These are phyloP conservation scores for Solanum bukasovii DNA, from an alignment of 257 asterid genomes.

Conservation along the genomic window DNA sequence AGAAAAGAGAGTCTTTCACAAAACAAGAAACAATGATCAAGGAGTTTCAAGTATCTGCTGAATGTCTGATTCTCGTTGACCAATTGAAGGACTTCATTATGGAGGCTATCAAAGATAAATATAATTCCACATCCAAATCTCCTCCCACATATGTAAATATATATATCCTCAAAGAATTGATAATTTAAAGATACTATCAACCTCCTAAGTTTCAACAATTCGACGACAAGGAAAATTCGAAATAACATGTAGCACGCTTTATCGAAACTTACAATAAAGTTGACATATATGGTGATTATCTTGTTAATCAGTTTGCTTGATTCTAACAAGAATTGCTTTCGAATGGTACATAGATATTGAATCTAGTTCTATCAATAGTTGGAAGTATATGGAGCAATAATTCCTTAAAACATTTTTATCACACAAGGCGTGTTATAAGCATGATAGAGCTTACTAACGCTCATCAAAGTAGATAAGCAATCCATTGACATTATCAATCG, in stretches of 20 bases:
- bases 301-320: no score
- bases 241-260: not conserved
- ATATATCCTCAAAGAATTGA: not conserved
- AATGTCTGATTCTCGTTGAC: not conserved
- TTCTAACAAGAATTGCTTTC: no score
- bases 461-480: no score
- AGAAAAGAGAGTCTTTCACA: not conserved
- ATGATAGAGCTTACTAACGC: no score
- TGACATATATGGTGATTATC: not conserved
- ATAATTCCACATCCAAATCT: not conserved
- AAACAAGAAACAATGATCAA: not conserved
- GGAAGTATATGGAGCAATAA: no score
- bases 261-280: not conserved
- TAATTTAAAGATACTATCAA: no score
- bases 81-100: not conserved
- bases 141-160: not conserved
- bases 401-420: no score
- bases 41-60: no score
- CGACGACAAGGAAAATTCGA: not conserved
- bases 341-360: no score
- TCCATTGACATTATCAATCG: no score
- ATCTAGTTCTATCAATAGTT: no score
- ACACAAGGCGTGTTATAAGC: no score
- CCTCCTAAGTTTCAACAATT: not conserved
- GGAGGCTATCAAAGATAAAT: not conserved